Evolutionary conservation across 352 stramenopile genomes (phyloP).

Genomic region (Aphanomyces invadans): DNA sequence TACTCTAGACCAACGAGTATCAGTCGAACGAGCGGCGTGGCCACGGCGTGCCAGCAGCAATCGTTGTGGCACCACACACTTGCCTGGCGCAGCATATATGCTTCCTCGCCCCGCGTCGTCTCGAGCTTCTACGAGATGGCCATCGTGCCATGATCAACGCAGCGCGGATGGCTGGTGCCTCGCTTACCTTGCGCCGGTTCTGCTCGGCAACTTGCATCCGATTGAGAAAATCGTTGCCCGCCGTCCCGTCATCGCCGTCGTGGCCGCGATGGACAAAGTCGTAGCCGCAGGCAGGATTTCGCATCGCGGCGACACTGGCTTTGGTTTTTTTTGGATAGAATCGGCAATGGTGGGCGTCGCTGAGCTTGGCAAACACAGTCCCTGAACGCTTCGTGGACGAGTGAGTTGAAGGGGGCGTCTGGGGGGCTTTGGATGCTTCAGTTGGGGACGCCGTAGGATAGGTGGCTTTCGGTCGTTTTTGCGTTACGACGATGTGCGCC

Average conservation of each 20-base stretch:
- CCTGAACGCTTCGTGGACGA: conserved; percentile 32
- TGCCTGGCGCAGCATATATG: conserved; percentile 56
- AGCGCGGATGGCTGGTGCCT: too few species aligned
- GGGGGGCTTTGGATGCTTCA: too few species aligned
- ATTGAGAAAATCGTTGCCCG: conserved; percentile 42
- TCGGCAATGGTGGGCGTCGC: conserved; percentile 64
- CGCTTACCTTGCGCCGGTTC: conserved; percentile 61
- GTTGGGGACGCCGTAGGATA: not conserved
- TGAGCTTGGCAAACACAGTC: conserved; percentile 54
- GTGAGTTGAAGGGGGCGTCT: too few species aligned
- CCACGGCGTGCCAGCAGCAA: too few species aligned
- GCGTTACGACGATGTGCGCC: not conserved
- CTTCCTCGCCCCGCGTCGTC: conserved; percentile 60
- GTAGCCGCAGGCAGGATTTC: conserved; percentile 20
- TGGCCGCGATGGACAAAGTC: conserved; percentile 16
- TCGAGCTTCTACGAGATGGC: conserved; percentile 48
- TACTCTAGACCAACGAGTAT: conserved; percentile 64
- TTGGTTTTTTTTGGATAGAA: conserved; percentile 41
- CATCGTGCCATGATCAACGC: too few species aligned
- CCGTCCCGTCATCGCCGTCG: not conserved
- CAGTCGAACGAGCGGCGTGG: too few species aligned
- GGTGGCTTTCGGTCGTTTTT: not conserved
- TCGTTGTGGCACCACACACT: too few species aligned
- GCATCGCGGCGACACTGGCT: conserved; percentile 6
- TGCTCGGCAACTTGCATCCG: conserved; percentile 72